Base-by-base conservation (phyloP, 1,284 basidiomycete genomes). In the Tilletia walkeri region DNA sequence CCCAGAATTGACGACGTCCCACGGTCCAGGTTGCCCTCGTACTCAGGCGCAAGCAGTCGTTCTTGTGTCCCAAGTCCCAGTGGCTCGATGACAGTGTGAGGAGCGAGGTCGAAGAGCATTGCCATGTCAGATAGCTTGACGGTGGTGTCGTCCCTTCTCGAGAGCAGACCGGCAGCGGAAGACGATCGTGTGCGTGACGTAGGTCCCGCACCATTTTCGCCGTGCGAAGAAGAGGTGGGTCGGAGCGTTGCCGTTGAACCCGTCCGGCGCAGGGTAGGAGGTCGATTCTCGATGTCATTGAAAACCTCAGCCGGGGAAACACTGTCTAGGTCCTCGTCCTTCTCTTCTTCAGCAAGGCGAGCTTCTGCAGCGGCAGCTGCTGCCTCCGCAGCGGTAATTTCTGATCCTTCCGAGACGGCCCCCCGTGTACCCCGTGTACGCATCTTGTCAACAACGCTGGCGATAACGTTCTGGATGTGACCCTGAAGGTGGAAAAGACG, bases 81-180 rank as follows among this genome's bases (percentile, higher is more conserved):
- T 1, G 82, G 80, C 69, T 83, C 81, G 30, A 83, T 78, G 24
- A 82, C 73, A 0, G 77, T 74, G 50, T 79, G 77, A 20, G 82
- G 82, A 0, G 78, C 73, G 3, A 82, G 69, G 45, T 78, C 75
- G 39, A 83, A 70, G 18, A 81, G 63, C 63, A 82, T 79, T 1
- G 76, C 72, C 41, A 82, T 72, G 54, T 83, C 81, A 2, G 76
- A 73, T 30, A 82, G 72, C 20, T 74, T 75, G 36, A 82, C 65
- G 0, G 20, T 49, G 5, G 24, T n/a, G 65, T 66, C n/a, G 41
- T 66, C 41, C 41, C 45, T 45, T 39, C 65, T 66, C 7, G 65
- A n/a, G 18, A 53, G 50, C 50, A 24, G 10, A n/a, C 12, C 38
- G 38, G 65, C 65, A 45, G 7, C 12, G 2, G 36, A n/a, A 2